These are phyloP conservation scores for Globisporangium alternatum DNA, from an alignment of 352 stramenopile species.

Conservation along the genomic window DNA sequence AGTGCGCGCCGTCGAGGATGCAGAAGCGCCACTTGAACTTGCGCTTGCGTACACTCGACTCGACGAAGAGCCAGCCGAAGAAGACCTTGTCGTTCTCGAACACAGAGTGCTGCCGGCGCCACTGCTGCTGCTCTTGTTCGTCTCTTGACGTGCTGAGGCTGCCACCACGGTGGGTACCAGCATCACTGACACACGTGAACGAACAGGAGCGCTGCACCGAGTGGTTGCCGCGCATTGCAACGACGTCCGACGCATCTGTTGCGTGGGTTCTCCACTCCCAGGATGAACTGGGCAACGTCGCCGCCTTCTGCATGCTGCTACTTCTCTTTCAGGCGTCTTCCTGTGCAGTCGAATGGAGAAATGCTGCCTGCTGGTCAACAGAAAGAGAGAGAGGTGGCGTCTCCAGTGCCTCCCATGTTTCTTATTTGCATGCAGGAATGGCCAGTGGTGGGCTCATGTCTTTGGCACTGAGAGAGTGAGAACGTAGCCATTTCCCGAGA, in stretches of 20 bases:
- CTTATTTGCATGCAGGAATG: conserved; percentile 3
- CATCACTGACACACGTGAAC: neutral
- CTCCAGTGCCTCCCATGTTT: neutral
- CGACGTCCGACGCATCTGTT: neutral
- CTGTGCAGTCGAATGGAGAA: neutral
- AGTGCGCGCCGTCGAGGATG: conserved; percentile 32
- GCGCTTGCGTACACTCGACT: conserved; percentile 25
- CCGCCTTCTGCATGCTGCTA: conserved; percentile 18
- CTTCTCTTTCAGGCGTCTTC: neutral
- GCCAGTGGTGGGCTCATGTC: neutral
- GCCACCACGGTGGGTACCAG: neutral
- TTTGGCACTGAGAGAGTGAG: neutral
- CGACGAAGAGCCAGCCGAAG: conserved; percentile 37
- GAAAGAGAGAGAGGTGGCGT: too few species aligned
- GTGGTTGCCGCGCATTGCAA: conserved; percentile 3
- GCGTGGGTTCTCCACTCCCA: conserved; percentile 12
- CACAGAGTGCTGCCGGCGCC: neutral
- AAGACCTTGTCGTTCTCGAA: conserved; percentile 21
- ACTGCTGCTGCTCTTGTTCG: neutral
- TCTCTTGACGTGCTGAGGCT: neutral
- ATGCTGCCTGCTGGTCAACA: neutral
- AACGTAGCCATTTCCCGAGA: neutral
- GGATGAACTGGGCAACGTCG: conserved; percentile 21
- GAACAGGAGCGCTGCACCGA: conserved; percentile 12
- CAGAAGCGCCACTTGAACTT: conserved; percentile 41